Base-by-base conservation (phyloP, 2,329 filamentous ascomycete genomes). In the Trichoderma semiorbis region DNA sequence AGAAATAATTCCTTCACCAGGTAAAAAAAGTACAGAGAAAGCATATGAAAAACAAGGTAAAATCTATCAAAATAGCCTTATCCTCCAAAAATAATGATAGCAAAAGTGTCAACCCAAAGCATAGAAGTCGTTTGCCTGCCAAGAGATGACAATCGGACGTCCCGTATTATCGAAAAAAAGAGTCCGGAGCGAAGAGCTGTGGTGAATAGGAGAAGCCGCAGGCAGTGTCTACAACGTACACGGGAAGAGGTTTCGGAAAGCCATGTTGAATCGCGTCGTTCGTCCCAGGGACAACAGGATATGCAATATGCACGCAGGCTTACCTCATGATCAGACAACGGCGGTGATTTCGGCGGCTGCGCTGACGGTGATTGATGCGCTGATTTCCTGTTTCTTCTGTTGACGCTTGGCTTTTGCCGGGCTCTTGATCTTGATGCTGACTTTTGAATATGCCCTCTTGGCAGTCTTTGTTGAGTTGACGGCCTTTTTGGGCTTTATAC, bases 311-410 rank as follows among this genome's bases (percentile, higher is more conserved):
- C 21, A 21, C 32, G 16, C 24, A 8, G 12, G 24, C 21, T 4
- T 43, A 12, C 1, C 5, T 16, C 3, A 7, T 16, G 39, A 43
- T 70, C 36, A 69, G 28, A 30, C 32, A 12, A 60, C 11, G 18
- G 36, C 58, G 2, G 50, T 55, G 12, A 70, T 26, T 28, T 53
- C 53, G n/a, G 39, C 6, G 28, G 68, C 28, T 34, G n/a, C 58
- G 60, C 57, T 63, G 18, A 63, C 68, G 60, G 57, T 70, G 30
- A 70, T 65, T 21, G 67, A 53, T 21, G 57, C n/a, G 60, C 39
- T 24, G 21, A 30, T 39, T 7, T 32, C 53, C 5, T 21, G 11
- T 21, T 70, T 21, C 60, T 60, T 64, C 21, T 26, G 43, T 21
- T 55, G 36, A 14, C 30, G 39, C 18, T 28, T 63, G 39, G 68